Conservation (phyloP, 164 flowering plant genomes). For the Tinospora cordifolia region DNA sequence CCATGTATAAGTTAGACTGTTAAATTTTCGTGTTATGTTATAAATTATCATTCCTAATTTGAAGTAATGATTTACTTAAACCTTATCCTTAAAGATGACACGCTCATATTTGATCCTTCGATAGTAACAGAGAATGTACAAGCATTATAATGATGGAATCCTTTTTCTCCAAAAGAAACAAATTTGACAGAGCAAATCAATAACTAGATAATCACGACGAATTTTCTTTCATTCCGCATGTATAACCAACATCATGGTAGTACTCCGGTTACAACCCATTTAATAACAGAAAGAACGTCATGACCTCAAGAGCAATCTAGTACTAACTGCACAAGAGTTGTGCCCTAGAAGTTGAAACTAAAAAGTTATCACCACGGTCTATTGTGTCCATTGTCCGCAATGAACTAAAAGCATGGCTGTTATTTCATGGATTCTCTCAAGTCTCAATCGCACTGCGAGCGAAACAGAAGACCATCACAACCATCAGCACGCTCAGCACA, state of each 20-base stretch:
- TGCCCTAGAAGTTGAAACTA: background rate
- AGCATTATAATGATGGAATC: too few species aligned
- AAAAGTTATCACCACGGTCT: background rate
- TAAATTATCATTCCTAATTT: too few species aligned
- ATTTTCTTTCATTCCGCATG: background rate
- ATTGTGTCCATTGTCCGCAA: background rate
- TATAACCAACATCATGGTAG: background rate
- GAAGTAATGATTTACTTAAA: too few species aligned
- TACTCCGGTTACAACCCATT: background rate
- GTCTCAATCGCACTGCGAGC: background rate
- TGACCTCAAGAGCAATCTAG: background rate
- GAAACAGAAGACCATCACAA: background rate
- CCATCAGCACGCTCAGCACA: background rate
- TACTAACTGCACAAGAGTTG: background rate
- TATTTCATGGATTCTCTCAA: conserved; percentile 1
- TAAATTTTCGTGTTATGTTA: too few species aligned
- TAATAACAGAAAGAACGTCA: background rate
- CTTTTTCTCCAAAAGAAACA: background rate
- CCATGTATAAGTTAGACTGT: too few species aligned
- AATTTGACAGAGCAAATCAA: background rate
- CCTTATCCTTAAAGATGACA: too few species aligned
- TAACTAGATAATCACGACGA: background rate
- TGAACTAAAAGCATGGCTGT: conserved; percentile 1
- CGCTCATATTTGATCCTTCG: background rate
- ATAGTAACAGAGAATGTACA: background rate